Evolutionary conservation across 148 eudicot species (phyloP).

Genomic region (Fallopia convolvulus): DNA sequence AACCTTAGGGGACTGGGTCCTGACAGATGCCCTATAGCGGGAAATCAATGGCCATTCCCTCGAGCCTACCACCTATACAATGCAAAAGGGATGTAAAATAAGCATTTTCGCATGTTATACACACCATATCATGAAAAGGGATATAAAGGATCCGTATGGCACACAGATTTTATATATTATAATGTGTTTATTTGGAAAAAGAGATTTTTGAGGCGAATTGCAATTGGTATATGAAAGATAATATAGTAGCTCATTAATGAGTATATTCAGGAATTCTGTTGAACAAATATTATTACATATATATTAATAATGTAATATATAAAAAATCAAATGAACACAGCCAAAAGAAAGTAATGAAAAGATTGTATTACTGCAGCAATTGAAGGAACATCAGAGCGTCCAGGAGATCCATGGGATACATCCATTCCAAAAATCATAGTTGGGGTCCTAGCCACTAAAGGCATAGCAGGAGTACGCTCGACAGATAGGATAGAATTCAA

Average conservation of each 20-base stretch:
- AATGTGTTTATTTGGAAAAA: too few relatives aligned
- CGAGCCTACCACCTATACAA: slow-evolving; percentile 60
- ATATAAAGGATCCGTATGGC: background rate
- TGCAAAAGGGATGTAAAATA: background rate
- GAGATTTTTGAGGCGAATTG: too few relatives aligned
- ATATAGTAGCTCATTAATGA: too few relatives aligned
- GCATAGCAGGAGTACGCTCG: slow-evolving; percentile 50
- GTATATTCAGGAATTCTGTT: too few relatives aligned
- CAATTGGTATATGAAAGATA: too few relatives aligned
- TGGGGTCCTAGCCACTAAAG: slow-evolving; percentile 59
- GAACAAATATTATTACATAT: too few relatives aligned
- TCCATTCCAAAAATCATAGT: slow-evolving; percentile 72
- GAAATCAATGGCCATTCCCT: slow-evolving; percentile 75
- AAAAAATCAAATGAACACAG: too few relatives aligned
- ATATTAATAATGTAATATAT: too few relatives aligned
- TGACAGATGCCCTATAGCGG: slow-evolving; percentile 55
- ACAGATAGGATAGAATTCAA: slow-evolving; percentile 53
- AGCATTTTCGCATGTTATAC: background rate
- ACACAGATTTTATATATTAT: too few relatives aligned
- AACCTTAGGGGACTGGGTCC: slow-evolving; percentile 65
- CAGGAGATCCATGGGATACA: slow-evolving; percentile 76
- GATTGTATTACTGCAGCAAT: slow-evolving; percentile 61
- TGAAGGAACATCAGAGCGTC: slow-evolving; percentile 68
- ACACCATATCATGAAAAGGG: background rate
- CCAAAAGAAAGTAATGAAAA: background rate